Evolutionary conservation across 352 stramenopile genomes (phyloP).

Genomic region (Thalassiosira mediterranea): DNA sequence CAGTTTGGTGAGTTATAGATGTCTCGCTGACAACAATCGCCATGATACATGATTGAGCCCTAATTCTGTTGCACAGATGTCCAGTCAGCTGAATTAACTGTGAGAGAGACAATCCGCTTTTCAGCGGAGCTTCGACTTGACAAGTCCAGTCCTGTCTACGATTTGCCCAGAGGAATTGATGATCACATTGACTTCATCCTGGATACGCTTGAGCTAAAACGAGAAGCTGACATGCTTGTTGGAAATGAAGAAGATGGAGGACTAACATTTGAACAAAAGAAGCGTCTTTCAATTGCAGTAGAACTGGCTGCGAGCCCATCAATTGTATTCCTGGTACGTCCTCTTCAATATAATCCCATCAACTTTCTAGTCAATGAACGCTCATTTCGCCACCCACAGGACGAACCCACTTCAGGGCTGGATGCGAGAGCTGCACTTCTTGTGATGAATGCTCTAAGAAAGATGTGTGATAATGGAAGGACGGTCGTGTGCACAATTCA

Average conservation of each 20-base stretch:
- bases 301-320: constrained; percentile 85
- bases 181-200: constrained; percentile 60
- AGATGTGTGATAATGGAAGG: constrained; percentile 87
- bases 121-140: constrained; percentile 87
- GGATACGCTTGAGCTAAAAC: constrained; percentile 63
- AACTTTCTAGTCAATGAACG: too few species aligned
- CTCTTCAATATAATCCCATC: too few species aligned
- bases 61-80: too few species aligned
- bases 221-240: constrained; percentile 62
- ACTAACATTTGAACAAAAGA: constrained; percentile 88
- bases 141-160: constrained; percentile 50
- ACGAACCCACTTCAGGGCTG: constrained; percentile 72
- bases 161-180: constrained; percentile 32
- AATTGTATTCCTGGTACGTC: constrained; percentile 88
- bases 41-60: too few species aligned
- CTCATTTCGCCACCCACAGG: too few species aligned
- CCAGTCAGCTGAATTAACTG: constrained; percentile 84
- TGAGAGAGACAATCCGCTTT: constrained; percentile 89
- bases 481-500: constrained; percentile 90
- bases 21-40: too few species aligned
- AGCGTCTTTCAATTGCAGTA: constrained; percentile 91
- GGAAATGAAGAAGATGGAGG: constrained; percentile 76
- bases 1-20: constrained; percentile 89
- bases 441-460: constrained; percentile 88
- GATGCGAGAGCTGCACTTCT: constrained; percentile 82